These are phyloP conservation scores for Cyclotella sp. DNA, from an alignment of 108 stramenopile genomes.

Conservation along the genomic window DNA sequence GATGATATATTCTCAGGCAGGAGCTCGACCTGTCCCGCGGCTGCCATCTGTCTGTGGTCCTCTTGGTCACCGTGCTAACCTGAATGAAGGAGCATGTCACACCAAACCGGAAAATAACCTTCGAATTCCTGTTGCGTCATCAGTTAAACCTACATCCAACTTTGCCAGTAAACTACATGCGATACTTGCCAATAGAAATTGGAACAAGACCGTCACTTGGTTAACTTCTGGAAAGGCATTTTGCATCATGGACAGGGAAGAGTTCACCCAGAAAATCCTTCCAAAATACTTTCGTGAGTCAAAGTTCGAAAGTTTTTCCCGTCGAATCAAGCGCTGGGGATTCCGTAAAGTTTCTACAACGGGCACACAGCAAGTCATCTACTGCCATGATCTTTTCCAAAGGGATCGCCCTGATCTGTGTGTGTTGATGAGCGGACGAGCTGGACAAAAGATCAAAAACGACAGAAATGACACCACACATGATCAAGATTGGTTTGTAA, in stretches of 20 bases:
- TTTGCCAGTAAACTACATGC: constrained; percentile 54
- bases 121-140: constrained; percentile 10
- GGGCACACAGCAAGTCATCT: constrained; percentile 11
- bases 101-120: too few species aligned
- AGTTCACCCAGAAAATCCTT: constrained; percentile 54
- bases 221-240: constrained; percentile 60
- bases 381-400: constrained; percentile 41
- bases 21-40: too few species aligned
- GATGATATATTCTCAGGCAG: too few species aligned
- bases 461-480: not conserved
- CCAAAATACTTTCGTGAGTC: constrained; percentile 52
- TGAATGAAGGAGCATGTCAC: too few species aligned
- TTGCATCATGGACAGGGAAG: constrained; percentile 52
- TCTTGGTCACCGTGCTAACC: too few species aligned
- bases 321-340: constrained; percentile 65
- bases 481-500: not conserved
- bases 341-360: constrained; percentile 31
- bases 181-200: constrained; percentile 32
- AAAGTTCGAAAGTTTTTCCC: constrained; percentile 58
- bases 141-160: too few species aligned
- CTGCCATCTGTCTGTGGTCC: too few species aligned
- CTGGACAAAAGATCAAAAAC: not conserved
- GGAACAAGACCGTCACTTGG: constrained; percentile 38
- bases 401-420: constrained; percentile 26
- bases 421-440: constrained; percentile 26